Evolutionary conservation across 169 alveolate genomes (phyloP), one percentile per base, ranked within the genome.

Genomic region (Neospora caninum): DNA sequence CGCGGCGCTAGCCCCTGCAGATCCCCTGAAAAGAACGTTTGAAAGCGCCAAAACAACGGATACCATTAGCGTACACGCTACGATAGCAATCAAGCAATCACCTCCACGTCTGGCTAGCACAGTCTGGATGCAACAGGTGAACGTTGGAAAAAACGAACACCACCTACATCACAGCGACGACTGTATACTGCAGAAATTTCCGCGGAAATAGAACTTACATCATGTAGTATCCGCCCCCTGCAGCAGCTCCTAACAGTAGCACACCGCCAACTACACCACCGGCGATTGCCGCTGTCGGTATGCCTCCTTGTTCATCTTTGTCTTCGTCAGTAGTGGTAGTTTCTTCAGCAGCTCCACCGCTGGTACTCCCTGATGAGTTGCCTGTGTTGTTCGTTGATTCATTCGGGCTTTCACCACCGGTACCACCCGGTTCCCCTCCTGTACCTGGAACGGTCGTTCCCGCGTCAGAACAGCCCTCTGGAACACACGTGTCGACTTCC

Each of bases 241-340:
- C 95, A 22, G 93, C 95, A 31, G 95, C 95, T 78, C 49, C 41
- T 22, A 88, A 82, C 31, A 93, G 83, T 70, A 92, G 4, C 36
- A 58, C 80, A 6, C 95, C 95, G 70, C 95, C 95, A 67, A 83
- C 95, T 27, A 93, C 89, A 45, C 95, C 95, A 36, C 95, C 95
- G 42, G 95, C 95, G 29, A 93, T 84, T 22, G 95, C 93, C 42
- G 95, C 95, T 0, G 95, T 45, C n/a, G 95, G 95, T 29, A 73
- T n/a, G 29, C 91, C 93, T 34, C 70, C 49, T 10, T 43, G 67
- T 87, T 93, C 95, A 18, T 84, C 91, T 53, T 87, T 84, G 1
- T 13, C 43, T 25, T 82, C 88, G n/a, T n/a, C n/a, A 18, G 83
- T 27, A 22, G 9, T 70, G 13, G 83, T 70, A 7, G 83, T 70